Evolutionary conservation across 1,284 basidiomycete genomes (phyloP), one percentile per base, ranked within the genome.

Genomic region (Cryptococcus wingfieldii): DNA sequence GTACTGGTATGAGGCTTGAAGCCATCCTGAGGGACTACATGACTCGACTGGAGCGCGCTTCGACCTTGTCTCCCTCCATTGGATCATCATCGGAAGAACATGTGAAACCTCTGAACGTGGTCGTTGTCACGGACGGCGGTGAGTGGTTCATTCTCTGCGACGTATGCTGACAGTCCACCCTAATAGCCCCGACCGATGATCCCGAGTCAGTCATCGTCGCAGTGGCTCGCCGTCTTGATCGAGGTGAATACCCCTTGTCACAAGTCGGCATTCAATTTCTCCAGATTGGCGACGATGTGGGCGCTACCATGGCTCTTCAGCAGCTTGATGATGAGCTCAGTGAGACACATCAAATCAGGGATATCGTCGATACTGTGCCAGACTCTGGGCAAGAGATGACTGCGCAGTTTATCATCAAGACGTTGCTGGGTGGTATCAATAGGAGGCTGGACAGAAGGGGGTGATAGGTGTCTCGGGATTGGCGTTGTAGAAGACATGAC

Each of bases 201-300:
- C 65, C 66, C 4, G 67, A 69, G 50, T 63, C 66, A 23, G 70
- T 72, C 18, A 50, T 74, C 9, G 56, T 71, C 6, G 49, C 58
- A 19, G 55, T 59, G 51, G 71, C 70, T 1, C 60, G 59, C 49
- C 54, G 70, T 53, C 64, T 78, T 14, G 76, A 78, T 55, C 47
- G 60, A 19, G 70, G 72, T 8, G 62, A 69, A 23, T 77, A 67
- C 50, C 77, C 77, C 2, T 60, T 77, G 5, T 60, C 63, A 39
- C 77, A 78, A 64, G 65, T 78, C 7, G 75, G 76, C 39, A 62
- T 78, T n/a, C 73, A 75, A 56, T 70, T 78, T 46, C 57, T 78
- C 31, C 77, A 78, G 54, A 69, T 76, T 38, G 74, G 75, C 4
- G 60, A 71, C 39, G 70, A 72, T 44, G 19, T 59, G 0, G 69